Conservation (phyloP, 345 rosid species). For the Passiflora organensis region DNA sequence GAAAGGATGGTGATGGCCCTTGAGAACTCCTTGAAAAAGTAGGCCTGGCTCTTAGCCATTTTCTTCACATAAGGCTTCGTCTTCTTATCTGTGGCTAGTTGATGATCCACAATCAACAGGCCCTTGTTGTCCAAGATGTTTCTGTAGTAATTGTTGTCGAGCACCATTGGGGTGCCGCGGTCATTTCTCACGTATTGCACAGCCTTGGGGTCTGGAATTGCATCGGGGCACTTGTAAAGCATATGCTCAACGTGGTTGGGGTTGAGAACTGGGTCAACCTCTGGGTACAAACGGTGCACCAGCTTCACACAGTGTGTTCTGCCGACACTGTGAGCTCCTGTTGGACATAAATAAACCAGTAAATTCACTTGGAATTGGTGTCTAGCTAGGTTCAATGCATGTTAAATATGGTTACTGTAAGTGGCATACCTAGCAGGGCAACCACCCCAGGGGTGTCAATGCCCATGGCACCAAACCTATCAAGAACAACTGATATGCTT, state of each 20-base stretch:
- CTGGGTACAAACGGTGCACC: slow-evolving; percentile 87
- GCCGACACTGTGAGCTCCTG: slow-evolving; percentile 93
- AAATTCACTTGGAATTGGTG: slow-evolving; percentile 1
- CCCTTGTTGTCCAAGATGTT: slow-evolving; percentile 96
- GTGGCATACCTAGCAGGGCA: slow-evolving; percentile 50
- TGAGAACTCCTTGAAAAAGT: slow-evolving; percentile 88
- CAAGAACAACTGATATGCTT: slow-evolving; percentile 76
- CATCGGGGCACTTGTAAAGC: slow-evolving; percentile 90
- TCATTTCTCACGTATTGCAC: slow-evolving; percentile 96
- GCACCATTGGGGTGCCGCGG: slow-evolving; percentile 85
- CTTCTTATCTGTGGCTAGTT: slow-evolving; percentile 74
- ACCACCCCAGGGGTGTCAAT: slow-evolving; percentile 80
- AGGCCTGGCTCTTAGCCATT: slow-evolving; percentile 89
- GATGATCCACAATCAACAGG: slow-evolving; percentile 79
- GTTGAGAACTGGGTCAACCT: slow-evolving; percentile 72
- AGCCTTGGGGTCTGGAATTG: slow-evolving; percentile 92
- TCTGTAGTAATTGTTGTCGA: slow-evolving; percentile 95
- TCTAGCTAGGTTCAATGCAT: not conserved
- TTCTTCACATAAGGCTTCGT: slow-evolving; percentile 88
- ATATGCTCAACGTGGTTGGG: slow-evolving; percentile 81
- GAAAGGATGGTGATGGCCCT: slow-evolving; percentile 79
- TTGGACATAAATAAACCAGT: slow-evolving; percentile 6
- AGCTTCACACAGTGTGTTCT: slow-evolving; percentile 92
- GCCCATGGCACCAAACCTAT: slow-evolving; percentile 70
- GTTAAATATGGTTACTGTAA: not conserved